phyloP scores from a whole-genome alignment of 2,329 filamentous ascomycete genomes.

The Fusarium sarcochroum region DNA sequence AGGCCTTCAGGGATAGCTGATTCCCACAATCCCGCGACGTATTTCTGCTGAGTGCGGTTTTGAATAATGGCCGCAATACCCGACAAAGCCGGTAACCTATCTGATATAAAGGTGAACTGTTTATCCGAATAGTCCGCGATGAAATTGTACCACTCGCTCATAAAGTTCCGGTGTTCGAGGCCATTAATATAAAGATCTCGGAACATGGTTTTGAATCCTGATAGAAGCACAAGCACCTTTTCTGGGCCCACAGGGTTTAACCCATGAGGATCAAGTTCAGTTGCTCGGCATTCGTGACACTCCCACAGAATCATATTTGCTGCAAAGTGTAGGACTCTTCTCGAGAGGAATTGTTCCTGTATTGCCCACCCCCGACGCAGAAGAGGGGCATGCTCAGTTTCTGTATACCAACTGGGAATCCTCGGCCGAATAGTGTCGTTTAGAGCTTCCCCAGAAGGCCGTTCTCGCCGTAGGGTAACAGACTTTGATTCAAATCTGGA shows the following conservation, averaged over 20 bases:
- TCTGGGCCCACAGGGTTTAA: background rate
- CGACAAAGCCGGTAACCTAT: conserved; percentile 4
- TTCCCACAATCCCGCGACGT: background rate
- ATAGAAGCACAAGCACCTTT: background rate
- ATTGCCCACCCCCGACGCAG: background rate
- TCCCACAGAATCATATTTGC: conserved; percentile 1
- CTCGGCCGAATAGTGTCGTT: background rate
- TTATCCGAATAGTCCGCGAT: background rate
- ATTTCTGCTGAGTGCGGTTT: background rate
- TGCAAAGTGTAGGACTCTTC: background rate
- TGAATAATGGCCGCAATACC: background rate
- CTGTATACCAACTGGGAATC: background rate
- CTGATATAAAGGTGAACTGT: background rate
- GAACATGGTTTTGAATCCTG: background rate
- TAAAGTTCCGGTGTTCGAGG: fast-evolving
- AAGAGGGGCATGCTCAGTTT: background rate
- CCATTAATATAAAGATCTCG: background rate
- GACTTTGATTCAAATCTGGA: background rate
- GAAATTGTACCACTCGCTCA: background rate
- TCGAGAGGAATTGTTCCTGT: background rate
- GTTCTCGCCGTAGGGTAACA: background rate
- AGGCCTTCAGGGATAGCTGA: background rate
- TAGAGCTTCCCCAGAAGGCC: fast-evolving
- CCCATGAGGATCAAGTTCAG: background rate
- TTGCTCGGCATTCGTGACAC: background rate